Evolutionary conservation across 345 rosid genomes (phyloP).

Genomic region (Dipteronia sinensis): DNA sequence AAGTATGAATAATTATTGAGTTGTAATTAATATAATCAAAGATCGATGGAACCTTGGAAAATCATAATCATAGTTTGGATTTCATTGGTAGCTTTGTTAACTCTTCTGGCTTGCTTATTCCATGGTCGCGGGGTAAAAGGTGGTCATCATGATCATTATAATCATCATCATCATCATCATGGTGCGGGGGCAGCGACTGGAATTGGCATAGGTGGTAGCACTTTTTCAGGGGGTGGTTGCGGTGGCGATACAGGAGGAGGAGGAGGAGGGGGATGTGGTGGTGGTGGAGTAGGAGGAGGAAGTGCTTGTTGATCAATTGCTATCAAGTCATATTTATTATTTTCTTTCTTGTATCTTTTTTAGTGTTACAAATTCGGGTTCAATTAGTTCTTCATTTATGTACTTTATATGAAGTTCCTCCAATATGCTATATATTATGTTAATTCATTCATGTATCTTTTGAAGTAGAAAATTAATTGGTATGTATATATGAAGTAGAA

Average conservation of each 20-base stretch:
- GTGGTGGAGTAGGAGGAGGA: neutral
- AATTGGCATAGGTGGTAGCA: neutral
- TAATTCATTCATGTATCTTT: too few relatives aligned
- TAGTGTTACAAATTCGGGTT: too few relatives aligned
- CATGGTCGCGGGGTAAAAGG: neutral
- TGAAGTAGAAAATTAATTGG: too few relatives aligned
- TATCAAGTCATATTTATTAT: too few relatives aligned
- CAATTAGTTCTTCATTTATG: too few relatives aligned
- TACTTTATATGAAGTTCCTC: too few relatives aligned
- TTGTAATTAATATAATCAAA: neutral
- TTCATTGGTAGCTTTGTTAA: neutral
- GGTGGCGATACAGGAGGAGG: neutral
- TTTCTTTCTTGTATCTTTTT: too few relatives aligned
- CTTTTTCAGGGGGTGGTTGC: neutral
- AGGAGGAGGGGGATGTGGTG: neutral
- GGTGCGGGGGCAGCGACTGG: neutral
- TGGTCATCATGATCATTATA: neutral
- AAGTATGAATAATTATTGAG: neutral
- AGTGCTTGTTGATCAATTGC: neutral
- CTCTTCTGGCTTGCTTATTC: neutral
- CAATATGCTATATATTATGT: too few relatives aligned
- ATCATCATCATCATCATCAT: neutral
- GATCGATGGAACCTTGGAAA: conserved; percentile 3
- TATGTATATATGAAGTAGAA: too few relatives aligned
- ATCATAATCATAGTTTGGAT: neutral